A percentile compares a stretch with the other conserved stretches of the same genome.
These are phyloP conservation scores for Rhizophagus prolifer DNA, from an alignment of 192 early-diverging fungal genomes.

Conservation along the genomic window DNA sequence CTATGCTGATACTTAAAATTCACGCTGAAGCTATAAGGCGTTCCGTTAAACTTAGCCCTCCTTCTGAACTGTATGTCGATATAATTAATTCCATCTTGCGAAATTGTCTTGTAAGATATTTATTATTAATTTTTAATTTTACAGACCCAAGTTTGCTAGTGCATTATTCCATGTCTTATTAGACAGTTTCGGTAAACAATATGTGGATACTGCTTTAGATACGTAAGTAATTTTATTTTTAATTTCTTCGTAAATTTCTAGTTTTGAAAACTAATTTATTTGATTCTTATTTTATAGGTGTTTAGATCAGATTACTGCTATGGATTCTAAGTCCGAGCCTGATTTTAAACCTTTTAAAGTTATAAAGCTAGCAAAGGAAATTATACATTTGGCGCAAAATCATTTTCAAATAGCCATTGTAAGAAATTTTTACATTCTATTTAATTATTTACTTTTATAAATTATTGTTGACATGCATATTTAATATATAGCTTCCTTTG, in stretches of 20 bases:
- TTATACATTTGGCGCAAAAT: conserved; percentile 73
- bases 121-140: neutral
- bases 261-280: neutral
- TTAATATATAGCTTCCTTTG: conserved; percentile 58
- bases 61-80: conserved; percentile 56
- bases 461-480: neutral
- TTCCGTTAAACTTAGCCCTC: conserved; percentile 71
- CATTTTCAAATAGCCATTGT: conserved; percentile 80
- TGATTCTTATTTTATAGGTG: conserved; percentile 44
- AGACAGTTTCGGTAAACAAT: conserved; percentile 77
- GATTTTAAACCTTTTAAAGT: conserved; percentile 62
- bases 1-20: conserved; percentile 61
- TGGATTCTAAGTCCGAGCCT: conserved; percentile 63
- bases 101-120: neutral
- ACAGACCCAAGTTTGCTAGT: conserved; percentile 59
- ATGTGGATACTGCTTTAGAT: conserved; percentile 82
- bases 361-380: conserved; percentile 65
- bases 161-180: conserved; percentile 74
- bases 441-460: conserved; percentile 1
- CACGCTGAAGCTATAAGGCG: conserved; percentile 78
- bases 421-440: conserved; percentile 29
- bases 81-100: neutral
- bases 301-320: conserved; percentile 61
- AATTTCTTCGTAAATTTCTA: neutral
- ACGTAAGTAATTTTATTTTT: conserved; percentile 42